phyloP scores from a whole-genome alignment of 345 rosid genomes.

The Chamaenerion angustifolium region DNA sequence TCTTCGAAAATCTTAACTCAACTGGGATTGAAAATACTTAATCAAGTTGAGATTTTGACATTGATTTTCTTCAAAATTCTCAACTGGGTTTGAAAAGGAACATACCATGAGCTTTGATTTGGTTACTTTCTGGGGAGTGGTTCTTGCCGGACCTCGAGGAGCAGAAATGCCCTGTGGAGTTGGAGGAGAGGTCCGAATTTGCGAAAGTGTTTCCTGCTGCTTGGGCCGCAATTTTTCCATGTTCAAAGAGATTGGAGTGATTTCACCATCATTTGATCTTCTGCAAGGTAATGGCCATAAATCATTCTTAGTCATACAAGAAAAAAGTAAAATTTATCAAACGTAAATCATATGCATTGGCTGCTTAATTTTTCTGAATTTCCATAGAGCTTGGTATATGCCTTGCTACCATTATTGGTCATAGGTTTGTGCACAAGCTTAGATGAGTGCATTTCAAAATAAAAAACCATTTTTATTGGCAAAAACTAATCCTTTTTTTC shows the following conservation, averaged over 20 bases:
- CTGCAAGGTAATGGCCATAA: constrained; percentile 16
- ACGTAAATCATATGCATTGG: too few species aligned
- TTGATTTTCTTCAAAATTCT: too few species aligned
- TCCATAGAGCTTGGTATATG: too few species aligned
- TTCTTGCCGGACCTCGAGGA: constrained; percentile 21
- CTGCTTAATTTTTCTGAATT: too few species aligned
- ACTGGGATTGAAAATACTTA: background rate
- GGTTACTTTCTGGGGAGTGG: constrained; percentile 29
- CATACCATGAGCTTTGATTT: constrained; percentile 49
- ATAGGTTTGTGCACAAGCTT: too few species aligned
- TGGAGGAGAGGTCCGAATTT: constrained; percentile 78
- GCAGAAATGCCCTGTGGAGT: constrained; percentile 94
- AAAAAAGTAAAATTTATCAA: too few species aligned
- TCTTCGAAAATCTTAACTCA: background rate
- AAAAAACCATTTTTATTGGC: too few species aligned
- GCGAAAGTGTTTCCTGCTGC: constrained; percentile 41
- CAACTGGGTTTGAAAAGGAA: background rate
- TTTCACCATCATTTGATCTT: constrained; percentile 41
- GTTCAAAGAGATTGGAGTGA: constrained; percentile 34
- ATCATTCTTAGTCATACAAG: background rate
- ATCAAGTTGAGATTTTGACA: background rate
- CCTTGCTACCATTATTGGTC: too few species aligned
- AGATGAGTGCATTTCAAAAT: too few species aligned
- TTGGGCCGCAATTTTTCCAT: constrained; percentile 39
- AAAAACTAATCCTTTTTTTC: too few species aligned